Percentiles rank a stretch among this genome's conserved stretches.
Conservation (phyloP, 345 rosid species). For the Murraya koenigii region DNA sequence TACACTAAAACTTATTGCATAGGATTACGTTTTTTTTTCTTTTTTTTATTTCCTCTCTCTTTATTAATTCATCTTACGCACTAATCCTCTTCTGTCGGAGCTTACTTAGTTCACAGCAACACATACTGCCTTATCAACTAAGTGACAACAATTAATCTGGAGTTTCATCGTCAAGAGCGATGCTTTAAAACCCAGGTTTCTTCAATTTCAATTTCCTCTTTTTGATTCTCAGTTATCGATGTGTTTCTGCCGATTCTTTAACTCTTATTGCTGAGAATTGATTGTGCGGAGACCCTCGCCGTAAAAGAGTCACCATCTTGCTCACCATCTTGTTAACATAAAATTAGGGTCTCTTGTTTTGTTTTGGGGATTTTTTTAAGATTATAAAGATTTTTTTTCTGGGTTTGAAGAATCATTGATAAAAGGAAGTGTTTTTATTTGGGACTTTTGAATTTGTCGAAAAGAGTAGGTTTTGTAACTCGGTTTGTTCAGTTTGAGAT, state of each 20-base stretch:
- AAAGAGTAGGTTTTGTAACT: neutral
- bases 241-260: neutral
- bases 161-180: slow-evolving; percentile 9
- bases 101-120: slow-evolving; percentile 12
- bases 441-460: neutral
- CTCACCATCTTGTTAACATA: slow-evolving; percentile 16
- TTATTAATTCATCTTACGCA: neutral
- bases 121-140: neutral
- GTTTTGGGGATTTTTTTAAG: slow-evolving; percentile 3
- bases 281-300: neutral
- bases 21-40: neutral
- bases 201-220: neutral
- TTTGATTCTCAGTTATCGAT: neutral
- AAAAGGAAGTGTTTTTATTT: slow-evolving; percentile 4
- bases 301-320: slow-evolving; percentile 13
- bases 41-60: neutral
- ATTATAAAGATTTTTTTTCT: neutral
- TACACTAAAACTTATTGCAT: too few species aligned
- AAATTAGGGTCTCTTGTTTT: slow-evolving; percentile 17
- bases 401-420: slow-evolving; percentile 14
- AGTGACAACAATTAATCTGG: slow-evolving; percentile 12
- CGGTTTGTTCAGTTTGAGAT: slow-evolving; percentile 30
- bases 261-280: neutral
- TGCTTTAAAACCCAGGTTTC: neutral
- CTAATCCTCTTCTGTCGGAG: slow-evolving; percentile 8